phyloP scores from a whole-genome alignment of 1,284 basidiomycete genomes.

The Amylostereum chailletii region DNA sequence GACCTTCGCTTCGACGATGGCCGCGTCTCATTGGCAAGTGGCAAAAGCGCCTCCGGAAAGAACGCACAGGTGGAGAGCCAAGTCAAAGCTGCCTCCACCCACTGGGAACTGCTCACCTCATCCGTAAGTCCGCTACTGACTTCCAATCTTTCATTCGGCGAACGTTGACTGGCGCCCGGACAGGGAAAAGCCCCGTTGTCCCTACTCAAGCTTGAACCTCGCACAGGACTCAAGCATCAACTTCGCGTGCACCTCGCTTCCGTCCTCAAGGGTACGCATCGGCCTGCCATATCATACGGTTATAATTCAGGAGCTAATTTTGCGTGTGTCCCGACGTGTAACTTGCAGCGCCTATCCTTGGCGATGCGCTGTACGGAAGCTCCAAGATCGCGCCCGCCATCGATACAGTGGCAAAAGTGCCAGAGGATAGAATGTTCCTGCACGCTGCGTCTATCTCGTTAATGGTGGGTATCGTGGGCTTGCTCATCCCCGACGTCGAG shows the following conservation, averaged over 20 bases:
- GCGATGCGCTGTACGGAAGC: constrained; percentile 42
- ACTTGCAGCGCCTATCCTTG: constrained; percentile 53
- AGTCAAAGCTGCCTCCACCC: constrained; percentile 37
- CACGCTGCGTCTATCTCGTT: constrained; percentile 52
- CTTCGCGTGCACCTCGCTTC: constrained; percentile 58
- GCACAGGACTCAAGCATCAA: constrained; percentile 65
- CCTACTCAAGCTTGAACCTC: constrained; percentile 44
- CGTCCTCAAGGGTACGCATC: constrained; percentile 33
- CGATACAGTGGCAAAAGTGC: constrained; percentile 24
- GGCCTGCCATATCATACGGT: not conserved
- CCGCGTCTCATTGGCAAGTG: constrained; percentile 24
- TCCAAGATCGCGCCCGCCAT: constrained; percentile 20
- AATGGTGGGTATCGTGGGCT: constrained; percentile 29
- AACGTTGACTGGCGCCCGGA: not conserved
- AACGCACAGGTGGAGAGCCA: constrained; percentile 11
- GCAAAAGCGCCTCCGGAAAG: no score
- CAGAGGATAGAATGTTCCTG: constrained; percentile 43
- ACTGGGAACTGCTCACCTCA: constrained; percentile 51
- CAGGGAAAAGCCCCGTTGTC: constrained; percentile 32
- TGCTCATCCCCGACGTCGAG: not conserved
- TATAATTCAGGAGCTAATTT: no score
- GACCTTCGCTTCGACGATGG: constrained; percentile 37
- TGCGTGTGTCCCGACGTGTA: not conserved
- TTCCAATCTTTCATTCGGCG: not conserved
- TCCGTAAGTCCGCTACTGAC: constrained; percentile 36